These are phyloP conservation scores for Pestalotiopsis sp. DNA, from an alignment of 2,329 filamentous ascomycete species.

Conservation along the genomic window DNA sequence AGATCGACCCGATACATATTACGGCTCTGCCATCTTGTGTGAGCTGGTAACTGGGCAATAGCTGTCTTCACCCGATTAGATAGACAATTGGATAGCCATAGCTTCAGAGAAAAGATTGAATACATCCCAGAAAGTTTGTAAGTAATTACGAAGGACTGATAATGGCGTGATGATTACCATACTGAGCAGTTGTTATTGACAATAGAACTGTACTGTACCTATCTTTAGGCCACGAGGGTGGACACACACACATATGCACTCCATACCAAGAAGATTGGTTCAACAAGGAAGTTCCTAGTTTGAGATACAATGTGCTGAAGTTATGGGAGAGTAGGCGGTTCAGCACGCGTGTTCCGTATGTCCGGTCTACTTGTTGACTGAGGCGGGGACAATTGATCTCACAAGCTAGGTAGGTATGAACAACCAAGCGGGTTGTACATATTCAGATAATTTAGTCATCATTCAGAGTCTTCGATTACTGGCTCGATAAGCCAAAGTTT, in stretches of 20 bases:
- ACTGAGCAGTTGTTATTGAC: neutral
- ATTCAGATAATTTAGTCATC: neutral
- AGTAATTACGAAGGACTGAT: neutral
- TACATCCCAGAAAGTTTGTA: neutral
- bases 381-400: neutral
- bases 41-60: neutral
- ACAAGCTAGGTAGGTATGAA: neutral
- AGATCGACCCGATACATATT: neutral
- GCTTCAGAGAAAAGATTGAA: neutral
- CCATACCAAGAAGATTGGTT: neutral
- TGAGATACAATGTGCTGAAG: neutral
- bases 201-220: neutral
- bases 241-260: neutral
- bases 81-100: neutral
- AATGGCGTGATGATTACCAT: neutral
- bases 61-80: neutral
- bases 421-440: neutral
- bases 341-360: neutral
- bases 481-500: too few species aligned
- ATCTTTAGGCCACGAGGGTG: neutral
- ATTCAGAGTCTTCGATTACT: too few species aligned
- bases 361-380: neutral
- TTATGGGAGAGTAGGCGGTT: neutral
- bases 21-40: neutral
- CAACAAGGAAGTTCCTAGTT: neutral